A percentile compares a stretch with the other conserved stretches of the same genome.
phyloP scores from a whole-genome alignment of 2,329 filamentous ascomycete genomes.

The Diaporthe vexans region DNA sequence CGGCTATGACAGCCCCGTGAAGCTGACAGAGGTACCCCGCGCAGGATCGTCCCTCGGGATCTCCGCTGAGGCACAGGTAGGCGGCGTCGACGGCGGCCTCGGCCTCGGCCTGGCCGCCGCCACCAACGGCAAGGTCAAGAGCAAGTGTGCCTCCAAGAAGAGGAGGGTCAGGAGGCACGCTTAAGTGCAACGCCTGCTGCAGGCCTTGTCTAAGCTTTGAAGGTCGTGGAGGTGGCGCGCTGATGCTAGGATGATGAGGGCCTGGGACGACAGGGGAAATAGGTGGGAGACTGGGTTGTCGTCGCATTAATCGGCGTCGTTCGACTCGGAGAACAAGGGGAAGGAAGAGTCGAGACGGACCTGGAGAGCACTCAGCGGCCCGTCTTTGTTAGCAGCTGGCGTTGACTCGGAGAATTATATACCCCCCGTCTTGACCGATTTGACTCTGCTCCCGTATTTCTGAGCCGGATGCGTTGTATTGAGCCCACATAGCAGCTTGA shows the following conservation, averaged over 20 bases:
- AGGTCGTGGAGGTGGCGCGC: too few species aligned
- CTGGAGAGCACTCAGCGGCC: constrained; percentile 20
- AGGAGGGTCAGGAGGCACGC: constrained; percentile 39
- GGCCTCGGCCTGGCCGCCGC: not conserved
- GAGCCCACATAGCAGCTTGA: too few species aligned
- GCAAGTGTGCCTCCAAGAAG: constrained; percentile 38
- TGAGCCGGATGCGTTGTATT: too few species aligned
- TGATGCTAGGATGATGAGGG: too few species aligned
- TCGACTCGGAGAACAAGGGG: not conserved
- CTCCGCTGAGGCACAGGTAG: constrained; percentile 25
- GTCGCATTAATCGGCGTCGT: not conserved
- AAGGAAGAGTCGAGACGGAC: constrained; percentile 18
- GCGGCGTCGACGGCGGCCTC: not conserved
- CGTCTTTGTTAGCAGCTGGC: constrained; percentile 6
- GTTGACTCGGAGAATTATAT: constrained; percentile 21
- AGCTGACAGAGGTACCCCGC: constrained; percentile 39
- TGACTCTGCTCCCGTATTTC: too few species aligned
- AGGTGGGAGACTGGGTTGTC: not conserved
- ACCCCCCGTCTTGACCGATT: constrained; percentile 26
- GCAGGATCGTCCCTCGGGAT: constrained; percentile 21
- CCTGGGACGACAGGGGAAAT: too few species aligned
- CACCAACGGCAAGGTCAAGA: constrained; percentile 6
- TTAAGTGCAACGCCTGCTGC: not conserved
- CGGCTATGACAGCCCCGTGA: constrained; percentile 40
- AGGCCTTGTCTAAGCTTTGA: too few species aligned